Evolutionary conservation across 106 monocot species (phyloP), one percentile per base, ranked within the genome.

Genomic region (Dioscorea dumetorum): DNA sequence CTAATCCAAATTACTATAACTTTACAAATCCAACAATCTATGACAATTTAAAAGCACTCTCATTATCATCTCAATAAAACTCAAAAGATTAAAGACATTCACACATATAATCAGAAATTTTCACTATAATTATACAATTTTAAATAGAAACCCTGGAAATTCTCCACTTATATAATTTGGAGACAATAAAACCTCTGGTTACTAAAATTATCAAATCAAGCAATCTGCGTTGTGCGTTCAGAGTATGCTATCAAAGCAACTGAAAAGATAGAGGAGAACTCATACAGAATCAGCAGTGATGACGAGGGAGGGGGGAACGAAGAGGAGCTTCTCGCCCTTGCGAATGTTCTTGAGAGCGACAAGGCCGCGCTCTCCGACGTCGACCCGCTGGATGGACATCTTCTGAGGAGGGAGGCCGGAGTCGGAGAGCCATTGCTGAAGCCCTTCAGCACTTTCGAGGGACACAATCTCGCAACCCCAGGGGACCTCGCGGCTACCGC

Each of bases 311-410:
- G 91, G 94, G 31, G 94, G 94, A 62, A 95, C 94, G 70, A 91
- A 95, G 17, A 95, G 91, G 50, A 95, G 79, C 79, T 91, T 95
- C 88, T 95, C 94, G 66, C 94, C 85, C 67, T 95, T 95, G 22
- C 94, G 62, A 35, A 95, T 88, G 74, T 88, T 95, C 70, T 88
- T 95, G 62, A 91, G 64, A 34, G 94, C 94, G 22, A 95, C 94
- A 19, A 95, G 85, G 34, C 94, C 94, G n/a, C 94, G 72, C 79
- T 87, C 94, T 1, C 94, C 94, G 14, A 95, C 81, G 4, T 91
- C 88, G 50, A 95, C 94, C 21, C 88, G 56, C 24, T 83, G 73
- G 48, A 95, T 95, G 58, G 61, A 88, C 88, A 91, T 79, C 76
- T 88, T 85, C 79, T 95, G 94, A 60, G 57, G 67, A 0, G 94